Percentiles rank a stretch among this genome's conserved stretches.
Evolutionary conservation across 306 rosid genomes (phyloP).

Genomic region (Inga oerstediana): DNA sequence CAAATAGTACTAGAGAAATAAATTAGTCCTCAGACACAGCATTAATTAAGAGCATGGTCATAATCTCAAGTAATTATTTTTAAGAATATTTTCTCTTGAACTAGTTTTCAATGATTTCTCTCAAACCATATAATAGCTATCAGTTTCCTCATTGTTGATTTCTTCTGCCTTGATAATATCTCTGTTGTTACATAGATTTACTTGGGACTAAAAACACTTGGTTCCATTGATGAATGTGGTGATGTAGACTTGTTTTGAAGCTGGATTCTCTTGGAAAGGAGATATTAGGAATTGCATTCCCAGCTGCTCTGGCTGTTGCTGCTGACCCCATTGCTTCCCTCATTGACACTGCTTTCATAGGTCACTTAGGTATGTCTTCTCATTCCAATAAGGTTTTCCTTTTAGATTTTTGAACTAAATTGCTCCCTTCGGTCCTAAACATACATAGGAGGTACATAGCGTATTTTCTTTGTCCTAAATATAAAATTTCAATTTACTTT

Average conservation of each 20-base stretch:
- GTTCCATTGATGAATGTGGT: not conserved
- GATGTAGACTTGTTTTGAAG: constrained; percentile 67
- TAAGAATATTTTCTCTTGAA: not conserved
- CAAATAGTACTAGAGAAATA: not conserved
- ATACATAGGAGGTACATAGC: no score
- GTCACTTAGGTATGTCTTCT: constrained; percentile 67
- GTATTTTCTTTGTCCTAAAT: no score
- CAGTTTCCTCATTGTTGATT: not conserved
- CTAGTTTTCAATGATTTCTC: not conserved
- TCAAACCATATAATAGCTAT: not conserved
- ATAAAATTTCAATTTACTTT: no score
- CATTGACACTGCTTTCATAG: constrained; percentile 89
- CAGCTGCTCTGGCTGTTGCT: constrained; percentile 87
- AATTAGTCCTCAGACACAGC: not conserved
- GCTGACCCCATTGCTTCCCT: constrained; percentile 98
- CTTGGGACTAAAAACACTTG: not conserved
- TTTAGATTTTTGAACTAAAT: not conserved
- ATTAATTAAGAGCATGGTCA: not conserved
- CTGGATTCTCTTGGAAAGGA: constrained; percentile 68
- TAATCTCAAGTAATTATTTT: not conserved
- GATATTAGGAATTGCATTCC: constrained; percentile 77
- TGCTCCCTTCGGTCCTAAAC: not conserved
- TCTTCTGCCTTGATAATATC: not conserved
- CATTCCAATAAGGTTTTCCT: not conserved
- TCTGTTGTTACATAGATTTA: not conserved